These are phyloP conservation scores for Penicillium angulare DNA, from an alignment of 495 filamentous ascomycete species.

Conservation along the genomic window DNA sequence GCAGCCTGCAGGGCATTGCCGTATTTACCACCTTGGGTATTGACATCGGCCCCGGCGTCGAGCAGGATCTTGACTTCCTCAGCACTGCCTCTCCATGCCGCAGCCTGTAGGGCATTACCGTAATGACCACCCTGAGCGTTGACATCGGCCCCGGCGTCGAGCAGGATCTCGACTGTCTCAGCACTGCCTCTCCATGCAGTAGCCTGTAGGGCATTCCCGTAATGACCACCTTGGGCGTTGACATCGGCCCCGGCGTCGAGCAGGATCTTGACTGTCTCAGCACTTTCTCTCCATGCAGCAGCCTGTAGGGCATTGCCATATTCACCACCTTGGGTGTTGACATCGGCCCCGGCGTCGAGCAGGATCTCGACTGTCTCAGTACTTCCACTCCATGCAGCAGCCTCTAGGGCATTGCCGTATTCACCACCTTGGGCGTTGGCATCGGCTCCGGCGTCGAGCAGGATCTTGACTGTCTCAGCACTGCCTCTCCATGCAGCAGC, in stretches of 20 bases:
- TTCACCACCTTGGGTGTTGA: conserved; percentile 2
- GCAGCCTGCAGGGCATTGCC: conserved; percentile 4
- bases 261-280: background rate
- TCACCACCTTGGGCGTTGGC: background rate
- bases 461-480: too few relatives aligned
- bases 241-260: background rate
- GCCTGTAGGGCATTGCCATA: conserved; percentile 2
- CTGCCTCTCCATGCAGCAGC: too few relatives aligned
- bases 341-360: background rate
- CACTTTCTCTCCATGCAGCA: background rate
- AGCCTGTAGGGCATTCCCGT: conserved; percentile 5
- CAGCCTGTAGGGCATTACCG: conserved; percentile 3
- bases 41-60: background rate
- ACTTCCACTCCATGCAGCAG: background rate
- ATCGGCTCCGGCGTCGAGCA: too few relatives aligned
- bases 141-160: background rate
- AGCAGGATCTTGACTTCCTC: background rate
- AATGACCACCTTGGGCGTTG: conserved; percentile 1
- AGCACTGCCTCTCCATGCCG: background rate
- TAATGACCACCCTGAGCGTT: background rate
- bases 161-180: background rate
- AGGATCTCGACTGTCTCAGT: background rate
- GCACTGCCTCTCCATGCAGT: background rate
- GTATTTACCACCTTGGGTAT: background rate
- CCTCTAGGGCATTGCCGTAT: background rate